Base-by-base conservation (phyloP, 2,329 filamentous ascomycete species). In the Botryotinia calthae region DNA sequence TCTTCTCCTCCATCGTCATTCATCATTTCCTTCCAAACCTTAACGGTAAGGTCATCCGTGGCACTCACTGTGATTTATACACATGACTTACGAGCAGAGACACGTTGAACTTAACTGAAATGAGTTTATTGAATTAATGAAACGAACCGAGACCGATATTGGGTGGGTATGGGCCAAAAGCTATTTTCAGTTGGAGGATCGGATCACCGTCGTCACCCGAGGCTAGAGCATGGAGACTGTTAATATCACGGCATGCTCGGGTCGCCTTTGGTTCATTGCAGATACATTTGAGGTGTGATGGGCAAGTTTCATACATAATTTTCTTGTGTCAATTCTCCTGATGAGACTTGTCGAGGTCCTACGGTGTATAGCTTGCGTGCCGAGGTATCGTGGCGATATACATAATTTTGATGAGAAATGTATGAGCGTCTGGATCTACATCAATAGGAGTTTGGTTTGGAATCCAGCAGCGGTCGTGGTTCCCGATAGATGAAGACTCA, bases 191-290 rank as follows among this genome's bases (percentile, higher is more conserved):
- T 65, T 18, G 34, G 44, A 34, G 63, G 44, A 51, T 65, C 28
- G 20, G 63, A 46, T 61, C 58, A 61, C 34, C 12, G 63, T 31
- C 44, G 28, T 65, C 44, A 51, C 63, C 42, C 63, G 42, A 65
- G 44, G 63, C 63, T n/a, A 48, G 20, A 54, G 25, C 25, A 40
- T 66, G 63, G 31, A 66, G 46, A 48, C 31, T 54, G 14, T 34
- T 34, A 51, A 66, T 20, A 37, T 51, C 22, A 66, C 31, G 4
- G 34, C 28, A 70, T 70, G 42, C 68, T 70, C 42, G 56, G 68
- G 68, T 69, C 51, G n/a, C 42, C 37, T 70, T 25, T 40, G 34
- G 42, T 63, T 70, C 28, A 48, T 44, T 70, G 67, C 67, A 62
- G 56, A 56, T 20, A 25, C 22, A 56, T 31, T 56, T 58, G 65